Evolutionary conservation across 2,329 filamentous ascomycete genomes (phyloP).

Genomic region (Fusarium albidum): DNA sequence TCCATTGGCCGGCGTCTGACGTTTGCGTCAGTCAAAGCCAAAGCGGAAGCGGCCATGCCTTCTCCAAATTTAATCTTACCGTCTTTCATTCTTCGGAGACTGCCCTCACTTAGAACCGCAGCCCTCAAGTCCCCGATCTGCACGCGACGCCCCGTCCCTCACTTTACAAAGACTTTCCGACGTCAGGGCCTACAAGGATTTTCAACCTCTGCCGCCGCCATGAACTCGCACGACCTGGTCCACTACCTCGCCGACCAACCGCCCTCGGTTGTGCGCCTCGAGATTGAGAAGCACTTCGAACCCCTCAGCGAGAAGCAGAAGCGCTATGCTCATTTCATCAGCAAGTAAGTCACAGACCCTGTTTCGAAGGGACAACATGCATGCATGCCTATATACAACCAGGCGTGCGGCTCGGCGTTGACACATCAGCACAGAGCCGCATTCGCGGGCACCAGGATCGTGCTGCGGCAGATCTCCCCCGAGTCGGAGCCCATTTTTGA

Average conservation of each 20-base stretch:
- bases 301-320: constrained; percentile 78
- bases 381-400: background rate
- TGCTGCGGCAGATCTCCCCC: constrained; percentile 82
- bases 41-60: constrained; percentile 40
- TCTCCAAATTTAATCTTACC: constrained; percentile 43
- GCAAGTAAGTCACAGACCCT: constrained; percentile 63
- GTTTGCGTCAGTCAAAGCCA: constrained; percentile 27
- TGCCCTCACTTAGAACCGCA: constrained; percentile 44
- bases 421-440: constrained; percentile 64
- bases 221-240: constrained; percentile 68
- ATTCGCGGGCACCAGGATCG: constrained; percentile 79
- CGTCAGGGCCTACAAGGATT: constrained; percentile 39
- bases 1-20: constrained; percentile 32
- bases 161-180: constrained; percentile 35
- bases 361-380: constrained; percentile 17
- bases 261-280: constrained; percentile 84
- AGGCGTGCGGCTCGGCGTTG: constrained; percentile 15
- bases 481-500: constrained; percentile 85
- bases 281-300: constrained; percentile 93
- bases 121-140: constrained; percentile 37
- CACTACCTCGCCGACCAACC: constrained; percentile 93
- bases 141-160: constrained; percentile 34
- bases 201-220: constrained; percentile 49
- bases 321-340: constrained; percentile 91
- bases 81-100: constrained; percentile 47